Conservation (phyloP, 371 early-diverging fungal genomes). For the Phascolomyces articulosus region DNA sequence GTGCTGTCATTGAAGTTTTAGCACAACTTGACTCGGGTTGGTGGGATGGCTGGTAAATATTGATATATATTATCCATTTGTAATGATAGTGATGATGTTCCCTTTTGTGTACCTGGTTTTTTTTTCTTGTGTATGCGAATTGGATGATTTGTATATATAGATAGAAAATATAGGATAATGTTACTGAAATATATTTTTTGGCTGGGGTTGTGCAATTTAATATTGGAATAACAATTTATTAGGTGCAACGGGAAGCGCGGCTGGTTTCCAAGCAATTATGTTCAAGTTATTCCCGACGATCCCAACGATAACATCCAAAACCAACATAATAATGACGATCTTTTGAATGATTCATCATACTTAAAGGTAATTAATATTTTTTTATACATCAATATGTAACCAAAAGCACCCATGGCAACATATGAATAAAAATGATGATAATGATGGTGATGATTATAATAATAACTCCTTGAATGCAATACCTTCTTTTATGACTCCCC, state of each 20-base stretch:
- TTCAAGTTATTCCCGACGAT: constrained; percentile 46
- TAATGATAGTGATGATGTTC: no score
- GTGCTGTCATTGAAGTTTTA: constrained; percentile 83
- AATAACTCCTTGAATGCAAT: constrained; percentile 3
- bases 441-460: not conserved
- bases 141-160: no score
- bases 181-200: not conserved
- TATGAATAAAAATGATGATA: not conserved
- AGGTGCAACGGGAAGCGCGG: constrained; percentile 72
- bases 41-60: constrained; percentile 84
- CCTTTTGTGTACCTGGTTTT: no score
- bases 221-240: not conserved
- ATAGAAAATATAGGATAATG: no score
- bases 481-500: not conserved
- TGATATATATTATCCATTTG: not conserved
- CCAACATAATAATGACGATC: not conserved
- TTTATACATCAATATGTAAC: no score
- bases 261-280: constrained; percentile 92
- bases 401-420: no score
- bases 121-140: no score
- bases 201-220: constrained; percentile 3
- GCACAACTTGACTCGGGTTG: constrained; percentile 86
- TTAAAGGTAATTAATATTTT: constrained; percentile 6
- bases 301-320: constrained; percentile 19
- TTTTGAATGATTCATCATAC: constrained; percentile 10